Evolutionary conservation across 2,329 filamentous ascomycete genomes (phyloP).

Genomic region (Talaromyces sp.): DNA sequence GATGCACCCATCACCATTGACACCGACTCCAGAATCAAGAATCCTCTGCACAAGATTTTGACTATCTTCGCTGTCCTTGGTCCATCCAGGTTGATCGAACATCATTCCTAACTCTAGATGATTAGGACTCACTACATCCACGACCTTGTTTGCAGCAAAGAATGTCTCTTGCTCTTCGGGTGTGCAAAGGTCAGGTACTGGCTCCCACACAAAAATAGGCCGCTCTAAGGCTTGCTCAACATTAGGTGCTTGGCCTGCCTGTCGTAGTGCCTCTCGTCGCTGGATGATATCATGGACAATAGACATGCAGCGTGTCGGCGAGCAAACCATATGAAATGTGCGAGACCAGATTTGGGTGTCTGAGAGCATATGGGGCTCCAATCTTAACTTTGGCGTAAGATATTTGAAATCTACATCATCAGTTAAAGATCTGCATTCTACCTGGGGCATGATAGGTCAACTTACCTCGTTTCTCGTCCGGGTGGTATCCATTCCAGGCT

Average conservation of each 20-base stretch:
- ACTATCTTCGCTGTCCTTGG: slow-evolving; percentile 28
- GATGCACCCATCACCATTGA: slow-evolving; percentile 40
- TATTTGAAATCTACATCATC: slow-evolving; percentile 73
- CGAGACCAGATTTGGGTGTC: slow-evolving; percentile 68
- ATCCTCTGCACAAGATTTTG: slow-evolving; percentile 39
- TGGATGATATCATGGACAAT: slow-evolving; percentile 72
- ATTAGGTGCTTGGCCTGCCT: slow-evolving; percentile 30
- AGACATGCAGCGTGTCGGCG: slow-evolving; percentile 72
- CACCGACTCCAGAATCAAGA: slow-evolving; percentile 41
- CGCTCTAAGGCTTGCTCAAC: slow-evolving; percentile 46
- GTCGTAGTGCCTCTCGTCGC: slow-evolving; percentile 45
- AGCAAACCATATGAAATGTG: slow-evolving; percentile 87
- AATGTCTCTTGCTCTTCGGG: slow-evolving; percentile 63
- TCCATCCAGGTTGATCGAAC: slow-evolving; percentile 63
- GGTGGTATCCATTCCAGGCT: slow-evolving; percentile 88
- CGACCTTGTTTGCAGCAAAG: slow-evolving; percentile 53
- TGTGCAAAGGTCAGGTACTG: slow-evolving; percentile 84
- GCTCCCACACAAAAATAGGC: slow-evolving; percentile 90
- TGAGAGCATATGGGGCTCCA: slow-evolving; percentile 73
- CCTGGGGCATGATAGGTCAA: not conserved
- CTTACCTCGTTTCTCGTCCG: slow-evolving; percentile 63
- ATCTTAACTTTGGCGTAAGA: slow-evolving; percentile 78
- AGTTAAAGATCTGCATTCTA: slow-evolving; percentile 2
- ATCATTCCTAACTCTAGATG: slow-evolving; percentile 85
- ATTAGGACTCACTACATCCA: slow-evolving; percentile 75